phyloP scores from a whole-genome alignment of 2,329 filamentous ascomycete species.

The Pseudodiploospora longispora region DNA sequence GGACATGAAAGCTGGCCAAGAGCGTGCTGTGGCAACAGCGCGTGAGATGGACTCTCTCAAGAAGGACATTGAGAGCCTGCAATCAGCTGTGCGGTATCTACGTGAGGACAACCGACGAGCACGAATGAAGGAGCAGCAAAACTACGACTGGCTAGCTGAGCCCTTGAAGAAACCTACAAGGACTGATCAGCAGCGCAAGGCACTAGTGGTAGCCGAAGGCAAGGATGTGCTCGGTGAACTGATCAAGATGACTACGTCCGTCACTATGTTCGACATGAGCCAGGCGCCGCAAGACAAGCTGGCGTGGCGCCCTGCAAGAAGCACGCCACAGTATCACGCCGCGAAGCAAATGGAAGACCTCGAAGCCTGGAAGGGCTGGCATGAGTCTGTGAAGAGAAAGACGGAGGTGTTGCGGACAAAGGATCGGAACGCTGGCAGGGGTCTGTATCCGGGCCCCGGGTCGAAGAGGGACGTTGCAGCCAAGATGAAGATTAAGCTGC shows the following conservation, averaged over 20 bases:
- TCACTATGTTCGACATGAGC: constrained; percentile 52
- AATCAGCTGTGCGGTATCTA: constrained; percentile 59
- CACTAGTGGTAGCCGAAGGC: constrained; percentile 51
- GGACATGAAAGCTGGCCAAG: constrained; percentile 50
- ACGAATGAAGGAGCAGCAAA: constrained; percentile 46
- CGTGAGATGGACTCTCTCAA: constrained; percentile 67
- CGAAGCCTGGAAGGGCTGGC: constrained; percentile 53
- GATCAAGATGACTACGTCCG: constrained; percentile 49
- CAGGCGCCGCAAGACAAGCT: constrained; percentile 50
- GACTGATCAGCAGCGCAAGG: constrained; percentile 40
- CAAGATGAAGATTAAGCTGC: constrained; percentile 42
- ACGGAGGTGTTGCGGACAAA: constrained; percentile 29
- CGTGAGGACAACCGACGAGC: constrained; percentile 59
- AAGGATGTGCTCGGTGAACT: constrained; percentile 58
- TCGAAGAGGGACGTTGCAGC: constrained; percentile 32
- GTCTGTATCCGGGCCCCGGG: constrained; percentile 14
- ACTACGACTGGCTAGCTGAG: constrained; percentile 52
- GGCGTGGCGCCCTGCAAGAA: constrained; percentile 57
- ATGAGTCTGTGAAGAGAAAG: constrained; percentile 46
- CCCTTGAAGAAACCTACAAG: constrained; percentile 43
- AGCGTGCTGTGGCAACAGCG: constrained; percentile 60
- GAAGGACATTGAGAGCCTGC: constrained; percentile 56
- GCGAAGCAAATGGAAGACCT: constrained; percentile 59
- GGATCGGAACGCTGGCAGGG: constrained; percentile 13
- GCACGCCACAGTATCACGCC: constrained; percentile 58